Base-by-base conservation (phyloP, 257 asterid genomes). In the Nicotiana benthamiana region DNA sequence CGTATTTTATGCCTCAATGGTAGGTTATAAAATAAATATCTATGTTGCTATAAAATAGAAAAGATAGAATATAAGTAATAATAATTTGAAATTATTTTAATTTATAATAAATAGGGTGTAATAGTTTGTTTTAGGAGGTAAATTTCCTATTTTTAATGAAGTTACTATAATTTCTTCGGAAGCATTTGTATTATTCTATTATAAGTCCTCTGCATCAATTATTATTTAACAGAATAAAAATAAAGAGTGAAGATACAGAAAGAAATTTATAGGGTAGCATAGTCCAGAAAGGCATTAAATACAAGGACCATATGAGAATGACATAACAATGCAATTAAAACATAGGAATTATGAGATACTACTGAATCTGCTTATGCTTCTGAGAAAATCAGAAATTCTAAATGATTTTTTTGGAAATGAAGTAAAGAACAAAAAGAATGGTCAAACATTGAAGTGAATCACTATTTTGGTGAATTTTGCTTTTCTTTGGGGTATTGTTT, bases 251-350 rank as follows among this genome's bases (percentile, higher is more conserved):
- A 13, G 17, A 12, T 48, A 48, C 17, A 48, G 54, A 10, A 10
- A 48, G 20, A 53, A 70, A 20, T 70, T 72, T 18, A 9, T 8
- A 36, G 10, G 36, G 22, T 43, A 15, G 2, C 9, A 72, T 46
- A 72, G 22, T 72, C 60, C 77, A 46, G 15, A 72, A 72, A 46
- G 40, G 9, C 60, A 72, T 72, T 72, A 72, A 46, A 72, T 72
- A 24, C 13, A 46, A 24, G 60, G 78, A 46, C 2, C 22, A 46
- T 72, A 43, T 72, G 78, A 72, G 4, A 72, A 72, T 72, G 78
- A 72, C 60, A 46, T 72, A 72, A 72, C 78, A 22, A 72, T 72
- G 60, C 40, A 72, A 46, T 72, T 43, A 46, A 46, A 72, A 72
- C 59, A 70, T 72, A 24, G 78, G 78, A 72, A 72, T 72, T 51